Evolutionary conservation across 805 yeast genomes (phyloP), one percentile per base, ranked within the genome.

Genomic region (Lipomyces yamanashiensis): DNA sequence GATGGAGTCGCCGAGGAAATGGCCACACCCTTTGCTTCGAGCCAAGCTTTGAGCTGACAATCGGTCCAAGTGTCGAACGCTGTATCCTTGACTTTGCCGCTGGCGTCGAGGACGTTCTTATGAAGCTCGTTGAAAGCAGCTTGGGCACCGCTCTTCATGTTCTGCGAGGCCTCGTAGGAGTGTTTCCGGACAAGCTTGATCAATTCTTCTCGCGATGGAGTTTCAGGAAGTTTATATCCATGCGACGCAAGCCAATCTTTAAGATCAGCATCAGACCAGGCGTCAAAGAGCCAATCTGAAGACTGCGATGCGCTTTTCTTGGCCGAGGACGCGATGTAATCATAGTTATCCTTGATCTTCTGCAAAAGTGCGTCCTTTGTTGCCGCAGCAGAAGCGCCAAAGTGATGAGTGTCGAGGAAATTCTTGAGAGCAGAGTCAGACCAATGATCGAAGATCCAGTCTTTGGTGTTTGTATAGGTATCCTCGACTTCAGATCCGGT

Each of bases 21-120:
- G 7, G 64, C 60, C 39, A 78, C 58, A 5, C 74, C 74, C 67
- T 81, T 80, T 59, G 73, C 69, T 56, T 76, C 77, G 12, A 80
- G 73, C 84, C 84, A 82, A 47, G 73, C 74, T 67, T 76, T 71
- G 49, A 82, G 68, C 62, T 79, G 80, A 3, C 78, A 72, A 54
- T 76, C 76, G 21, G 80, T 72, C 81, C 84, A 80, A 28, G 74
- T 61, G 54, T 78, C 78, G 54, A 78, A 72, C n/a, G 79, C 75
- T 28, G 72, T 71, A 59, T 75, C 78, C 61, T 72, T 70, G 41
- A 80, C 70, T 28, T 69, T 55, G 19, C 82, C 81, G 8, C 73
- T 64, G 51, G 71, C 70, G 64, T 79, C 82, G 59, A 74, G 70
- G 19, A 80, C 62, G 17, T 70, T 61, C 48, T 77, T 64, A 47